phyloP scores from a whole-genome alignment of 1,284 basidiomycete species.

The Leccinum pseudoinsigne region DNA sequence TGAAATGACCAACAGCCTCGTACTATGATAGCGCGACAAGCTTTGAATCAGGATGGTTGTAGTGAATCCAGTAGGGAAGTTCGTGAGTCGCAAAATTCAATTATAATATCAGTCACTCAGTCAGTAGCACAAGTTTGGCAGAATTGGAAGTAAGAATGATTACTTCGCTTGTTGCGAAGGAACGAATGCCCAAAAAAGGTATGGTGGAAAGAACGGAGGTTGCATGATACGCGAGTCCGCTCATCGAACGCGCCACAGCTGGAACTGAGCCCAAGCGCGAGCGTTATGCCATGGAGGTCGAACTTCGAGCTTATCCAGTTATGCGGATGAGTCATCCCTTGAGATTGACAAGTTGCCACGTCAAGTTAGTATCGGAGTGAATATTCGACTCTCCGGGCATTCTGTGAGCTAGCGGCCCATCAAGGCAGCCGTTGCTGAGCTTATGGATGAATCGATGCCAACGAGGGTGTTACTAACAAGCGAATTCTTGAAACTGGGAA shows the following conservation, averaged over 20 bases:
- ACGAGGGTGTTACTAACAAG: too few relatives aligned
- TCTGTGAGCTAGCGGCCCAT: not conserved
- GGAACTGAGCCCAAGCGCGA: conserved; percentile 8
- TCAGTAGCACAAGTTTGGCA: not conserved
- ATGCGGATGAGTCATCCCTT: not conserved
- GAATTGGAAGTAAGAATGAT: not conserved
- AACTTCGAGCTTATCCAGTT: not conserved
- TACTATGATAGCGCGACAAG: not conserved
- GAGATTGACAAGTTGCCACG: conserved; percentile 10
- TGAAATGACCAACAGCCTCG: not conserved
- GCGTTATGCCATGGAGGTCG: not conserved
- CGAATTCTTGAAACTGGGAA: conserved; percentile 7
- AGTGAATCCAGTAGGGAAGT: not conserved
- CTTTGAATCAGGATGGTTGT: conserved; percentile 4
- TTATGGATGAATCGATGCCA: not conserved
- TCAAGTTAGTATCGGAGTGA: conserved; percentile 1
- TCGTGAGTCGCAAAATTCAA: not conserved
- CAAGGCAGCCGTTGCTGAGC: not conserved
- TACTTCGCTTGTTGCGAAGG: not conserved
- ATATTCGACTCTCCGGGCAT: not conserved
- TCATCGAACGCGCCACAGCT: not conserved
- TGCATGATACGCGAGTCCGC: conserved; percentile 4
- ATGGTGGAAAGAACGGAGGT: not conserved
- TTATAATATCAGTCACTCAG: not conserved
- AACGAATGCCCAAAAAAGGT: conserved; percentile 12